Conservation (phyloP, 495 filamentous ascomycete species). For the Penicillium angulare region DNA sequence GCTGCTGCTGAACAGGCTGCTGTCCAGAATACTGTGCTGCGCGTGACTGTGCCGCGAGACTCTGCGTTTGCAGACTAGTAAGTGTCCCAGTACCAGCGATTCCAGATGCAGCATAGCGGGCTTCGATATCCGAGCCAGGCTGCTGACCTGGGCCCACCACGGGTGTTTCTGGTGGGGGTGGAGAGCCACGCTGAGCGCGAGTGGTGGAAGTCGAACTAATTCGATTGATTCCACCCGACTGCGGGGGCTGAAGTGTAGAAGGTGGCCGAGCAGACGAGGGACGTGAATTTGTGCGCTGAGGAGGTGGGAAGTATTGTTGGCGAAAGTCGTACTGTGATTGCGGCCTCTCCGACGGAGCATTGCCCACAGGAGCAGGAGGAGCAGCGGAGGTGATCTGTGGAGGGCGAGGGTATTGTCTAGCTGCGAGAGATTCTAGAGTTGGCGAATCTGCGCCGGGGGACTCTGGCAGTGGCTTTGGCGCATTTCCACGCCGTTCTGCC, state of each 20-base stretch:
- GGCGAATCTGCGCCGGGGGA: constrained; percentile 66
- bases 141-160: constrained; percentile 67
- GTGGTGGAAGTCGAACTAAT: constrained; percentile 89
- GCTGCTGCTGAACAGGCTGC: constrained; percentile 40
- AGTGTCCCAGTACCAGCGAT: constrained; percentile 83
- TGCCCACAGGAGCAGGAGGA: constrained; percentile 6
- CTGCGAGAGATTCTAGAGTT: constrained; percentile 67
- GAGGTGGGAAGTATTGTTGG: constrained; percentile 69
- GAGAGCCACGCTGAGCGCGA: constrained; percentile 85
- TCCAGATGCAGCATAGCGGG: constrained; percentile 82
- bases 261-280: constrained; percentile 29
- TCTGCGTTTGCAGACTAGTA: constrained; percentile 75
- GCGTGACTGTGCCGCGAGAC: constrained; percentile 76
- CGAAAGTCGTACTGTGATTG: constrained; percentile 54
- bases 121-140: constrained; percentile 78
- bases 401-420: constrained; percentile 33
- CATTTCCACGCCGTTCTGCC: constrained; percentile 68
- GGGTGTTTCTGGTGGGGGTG: constrained; percentile 95
- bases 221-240: constrained; percentile 62
- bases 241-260: constrained; percentile 39
- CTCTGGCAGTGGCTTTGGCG: constrained; percentile 74
- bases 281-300: constrained; percentile 32
- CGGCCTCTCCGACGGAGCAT: constrained; percentile 15
- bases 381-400: too few species aligned
- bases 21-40: constrained; percentile 67